Conservation (phyloP, 768 basidiomycete genomes). For the Lactarius indigo region DNA sequence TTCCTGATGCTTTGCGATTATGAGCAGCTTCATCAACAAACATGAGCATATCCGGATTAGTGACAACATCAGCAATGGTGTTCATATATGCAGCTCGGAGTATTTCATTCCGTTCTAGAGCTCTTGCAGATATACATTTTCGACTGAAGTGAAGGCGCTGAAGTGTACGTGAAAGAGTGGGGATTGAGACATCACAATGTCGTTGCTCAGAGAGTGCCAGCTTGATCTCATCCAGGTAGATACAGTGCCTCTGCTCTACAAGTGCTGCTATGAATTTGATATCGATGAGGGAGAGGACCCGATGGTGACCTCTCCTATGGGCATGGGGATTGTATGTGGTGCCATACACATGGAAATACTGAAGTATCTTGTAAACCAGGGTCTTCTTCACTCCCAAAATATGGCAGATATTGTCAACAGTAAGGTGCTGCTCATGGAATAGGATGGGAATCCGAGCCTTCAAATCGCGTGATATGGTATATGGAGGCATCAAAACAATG, state of each 20-base stretch:
- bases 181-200: conserved; percentile 31
- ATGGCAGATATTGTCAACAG: not conserved
- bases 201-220: conserved; percentile 26
- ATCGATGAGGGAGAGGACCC: conserved; percentile 27
- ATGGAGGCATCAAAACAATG: too few species aligned
- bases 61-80: conserved; percentile 22
- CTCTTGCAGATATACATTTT: conserved; percentile 30
- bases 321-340: conserved; percentile 25
- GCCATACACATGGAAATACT: conserved; percentile 23
- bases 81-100: conserved; percentile 25
- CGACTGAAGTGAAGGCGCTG: conserved; percentile 25
- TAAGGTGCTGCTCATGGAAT: not conserved
- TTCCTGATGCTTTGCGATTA: not conserved
- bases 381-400: not conserved
- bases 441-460: too few species aligned
- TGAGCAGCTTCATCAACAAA: conserved; percentile 22
- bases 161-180: conserved; percentile 32
- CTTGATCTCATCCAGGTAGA: conserved; percentile 38
- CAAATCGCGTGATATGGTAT: too few species aligned
- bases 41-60: conserved; percentile 15
- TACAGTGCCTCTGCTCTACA: conserved; percentile 28
- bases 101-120: conserved; percentile 33
- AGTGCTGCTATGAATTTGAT: conserved; percentile 27
- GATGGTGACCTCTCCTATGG: conserved; percentile 19
- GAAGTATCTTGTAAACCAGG: conserved; percentile 26